phyloP scores from a whole-genome alignment of 1,284 basidiomycete genomes.

The Ganoderma lucidum region DNA sequence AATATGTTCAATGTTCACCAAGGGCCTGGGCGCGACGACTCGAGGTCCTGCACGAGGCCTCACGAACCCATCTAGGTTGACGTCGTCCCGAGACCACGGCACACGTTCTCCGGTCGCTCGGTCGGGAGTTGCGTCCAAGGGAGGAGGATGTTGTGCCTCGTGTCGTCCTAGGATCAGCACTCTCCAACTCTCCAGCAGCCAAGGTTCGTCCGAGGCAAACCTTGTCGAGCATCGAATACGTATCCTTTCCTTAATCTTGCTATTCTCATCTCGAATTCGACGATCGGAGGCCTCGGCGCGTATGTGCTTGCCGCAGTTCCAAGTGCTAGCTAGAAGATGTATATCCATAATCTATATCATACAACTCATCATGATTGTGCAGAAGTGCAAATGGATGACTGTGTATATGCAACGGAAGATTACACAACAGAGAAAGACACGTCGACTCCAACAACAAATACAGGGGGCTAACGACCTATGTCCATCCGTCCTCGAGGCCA shows the following conservation, averaged over 20 bases:
- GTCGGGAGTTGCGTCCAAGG: neutral
- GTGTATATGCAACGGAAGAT: slow-evolving; percentile 9
- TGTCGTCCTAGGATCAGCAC: neutral
- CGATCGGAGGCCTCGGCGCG: neutral
- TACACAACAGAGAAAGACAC: slow-evolving; percentile 3
- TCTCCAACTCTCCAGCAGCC: neutral
- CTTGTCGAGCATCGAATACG: neutral
- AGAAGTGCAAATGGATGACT: slow-evolving; percentile 13
- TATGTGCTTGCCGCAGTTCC: neutral
- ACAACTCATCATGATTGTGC: slow-evolving; percentile 9
- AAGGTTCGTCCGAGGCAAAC: slow-evolving; percentile 1
- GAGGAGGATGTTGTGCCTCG: neutral
- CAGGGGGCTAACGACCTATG: neutral
- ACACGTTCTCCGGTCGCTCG: neutral
- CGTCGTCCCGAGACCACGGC: neutral
- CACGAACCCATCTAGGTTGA: neutral
- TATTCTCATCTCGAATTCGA: neutral
- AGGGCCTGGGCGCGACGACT: neutral
- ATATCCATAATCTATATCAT: slow-evolving; percentile 8
- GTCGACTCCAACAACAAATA: neutral
- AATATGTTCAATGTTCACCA: neutral
- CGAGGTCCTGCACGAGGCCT: neutral
- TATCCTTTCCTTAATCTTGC: neutral
- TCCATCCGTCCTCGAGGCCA: neutral
- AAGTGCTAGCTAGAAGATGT: neutral